Evolutionary conservation across 257 asterid species (phyloP).

Genomic region (Solanum dulcamara): DNA sequence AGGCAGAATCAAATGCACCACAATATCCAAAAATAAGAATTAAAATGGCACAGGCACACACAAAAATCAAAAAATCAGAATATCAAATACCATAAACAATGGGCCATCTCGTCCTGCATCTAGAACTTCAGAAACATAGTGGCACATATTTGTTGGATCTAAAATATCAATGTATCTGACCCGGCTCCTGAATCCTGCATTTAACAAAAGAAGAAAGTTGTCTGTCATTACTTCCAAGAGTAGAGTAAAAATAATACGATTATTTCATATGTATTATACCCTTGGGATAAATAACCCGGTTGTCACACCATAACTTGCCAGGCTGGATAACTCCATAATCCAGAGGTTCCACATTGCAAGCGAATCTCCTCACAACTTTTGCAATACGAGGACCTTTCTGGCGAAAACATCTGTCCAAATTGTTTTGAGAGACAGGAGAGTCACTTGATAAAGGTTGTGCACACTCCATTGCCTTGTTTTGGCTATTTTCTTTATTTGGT

Average conservation of each 20-base stretch:
- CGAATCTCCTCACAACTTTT: conserved; percentile 80
- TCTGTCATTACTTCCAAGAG: not conserved
- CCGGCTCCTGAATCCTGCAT: conserved; percentile 90
- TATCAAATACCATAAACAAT: conserved; percentile 56
- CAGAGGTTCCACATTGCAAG: conserved; percentile 71
- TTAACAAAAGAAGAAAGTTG: conserved; percentile 10
- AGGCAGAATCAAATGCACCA: not conserved
- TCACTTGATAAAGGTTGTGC: conserved; percentile 27
- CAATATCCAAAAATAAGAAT: not conserved
- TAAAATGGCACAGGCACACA: not conserved
- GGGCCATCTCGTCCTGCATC: conserved; percentile 79
- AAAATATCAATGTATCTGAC: conserved; percentile 62
- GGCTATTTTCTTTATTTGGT: conserved; percentile 14
- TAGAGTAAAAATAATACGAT: not conserved
- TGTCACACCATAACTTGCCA: conserved; percentile 79
- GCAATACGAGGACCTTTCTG: conserved; percentile 99
- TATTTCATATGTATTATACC: conserved; percentile 34
- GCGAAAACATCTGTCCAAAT: conserved; percentile 61
- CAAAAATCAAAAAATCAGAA: not conserved
- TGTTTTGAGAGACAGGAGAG: conserved; percentile 38
- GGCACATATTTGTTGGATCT: conserved; percentile 69
- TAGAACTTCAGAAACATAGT: conserved; percentile 71
- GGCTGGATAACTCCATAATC: conserved; percentile 48
- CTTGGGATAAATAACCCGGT: conserved; percentile 76
- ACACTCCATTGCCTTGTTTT: conserved; percentile 25